A percentile compares a stretch with the other conserved stretches of the same genome.
These are phyloP conservation scores for Strobilomyces dryophilus DNA, from an alignment of 768 basidiomycete species.

Conservation along the genomic window DNA sequence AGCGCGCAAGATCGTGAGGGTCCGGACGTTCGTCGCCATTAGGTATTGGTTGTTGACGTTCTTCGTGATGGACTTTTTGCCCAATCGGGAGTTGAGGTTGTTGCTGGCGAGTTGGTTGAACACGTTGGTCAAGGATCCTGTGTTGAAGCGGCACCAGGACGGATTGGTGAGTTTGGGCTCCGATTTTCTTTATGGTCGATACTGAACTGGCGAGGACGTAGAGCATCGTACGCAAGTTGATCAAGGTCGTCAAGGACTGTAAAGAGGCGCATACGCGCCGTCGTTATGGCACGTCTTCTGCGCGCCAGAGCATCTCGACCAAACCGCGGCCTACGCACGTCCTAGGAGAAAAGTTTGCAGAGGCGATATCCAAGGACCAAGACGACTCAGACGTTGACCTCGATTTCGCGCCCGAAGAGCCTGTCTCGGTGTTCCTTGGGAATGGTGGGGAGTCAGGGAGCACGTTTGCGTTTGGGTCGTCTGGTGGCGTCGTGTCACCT, in stretches of 20 bases:
- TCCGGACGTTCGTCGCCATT: constrained; percentile 86
- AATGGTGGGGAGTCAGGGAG: constrained; percentile 39
- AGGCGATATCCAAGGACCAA: constrained; percentile 43
- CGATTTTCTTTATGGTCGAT: background rate
- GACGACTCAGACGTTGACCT: constrained; percentile 74
- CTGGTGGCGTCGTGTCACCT: constrained; percentile 25
- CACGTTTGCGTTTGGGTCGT: constrained; percentile 36
- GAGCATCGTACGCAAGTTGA: constrained; percentile 78
- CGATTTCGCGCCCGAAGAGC: constrained; percentile 62
- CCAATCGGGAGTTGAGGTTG: constrained; percentile 70
- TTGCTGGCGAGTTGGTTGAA: constrained; percentile 81
- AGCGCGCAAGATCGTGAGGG: constrained; percentile 72
- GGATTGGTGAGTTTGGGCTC: constrained; percentile 55
- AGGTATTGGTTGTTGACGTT: constrained; percentile 90
- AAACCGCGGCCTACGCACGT: constrained; percentile 41
- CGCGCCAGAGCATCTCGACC: constrained; percentile 30
- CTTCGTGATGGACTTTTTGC: constrained; percentile 84
- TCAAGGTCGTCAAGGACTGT: constrained; percentile 81
- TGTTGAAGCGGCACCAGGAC: constrained; percentile 59
- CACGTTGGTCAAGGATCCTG: constrained; percentile 65
- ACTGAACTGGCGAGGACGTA: constrained; percentile 26
- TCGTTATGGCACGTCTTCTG: constrained; percentile 26
- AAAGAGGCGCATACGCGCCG: constrained; percentile 59
- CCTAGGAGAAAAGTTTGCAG: constrained; percentile 64
- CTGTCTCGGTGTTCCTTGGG: constrained; percentile 35